Conservation (phyloP, 495 filamentous ascomycete genomes). For the Neurospora sp. region DNA sequence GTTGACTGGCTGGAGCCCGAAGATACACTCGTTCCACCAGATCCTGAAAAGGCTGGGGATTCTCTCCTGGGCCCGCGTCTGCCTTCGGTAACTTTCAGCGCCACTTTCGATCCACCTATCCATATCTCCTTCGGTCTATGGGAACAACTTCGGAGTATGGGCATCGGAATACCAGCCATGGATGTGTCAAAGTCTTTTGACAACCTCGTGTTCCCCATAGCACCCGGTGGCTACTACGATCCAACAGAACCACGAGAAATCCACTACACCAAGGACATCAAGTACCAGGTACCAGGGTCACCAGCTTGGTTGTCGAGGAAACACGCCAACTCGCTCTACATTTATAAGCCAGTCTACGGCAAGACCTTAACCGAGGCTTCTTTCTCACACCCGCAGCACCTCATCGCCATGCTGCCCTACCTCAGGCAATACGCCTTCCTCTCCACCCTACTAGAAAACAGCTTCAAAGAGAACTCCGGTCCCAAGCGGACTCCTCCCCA, state of each 20-base stretch:
- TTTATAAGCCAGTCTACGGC: conserved; percentile 60
- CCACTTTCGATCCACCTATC: conserved; percentile 74
- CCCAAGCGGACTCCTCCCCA: neutral
- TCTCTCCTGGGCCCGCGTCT: conserved; percentile 35
- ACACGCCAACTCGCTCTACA: conserved; percentile 61
- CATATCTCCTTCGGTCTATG: conserved; percentile 60
- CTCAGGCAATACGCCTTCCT: conserved; percentile 69
- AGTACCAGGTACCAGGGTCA: conserved; percentile 24
- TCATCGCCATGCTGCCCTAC: conserved; percentile 64
- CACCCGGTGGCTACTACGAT: conserved; percentile 23
- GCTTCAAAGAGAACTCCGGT: conserved; percentile 31
- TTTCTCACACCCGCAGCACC: conserved; percentile 79
- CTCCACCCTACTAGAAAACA: conserved; percentile 51
- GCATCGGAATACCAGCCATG: conserved; percentile 47
- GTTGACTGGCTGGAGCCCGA: conserved; percentile 62
- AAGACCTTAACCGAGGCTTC: conserved; percentile 59
- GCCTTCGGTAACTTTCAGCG: conserved; percentile 73
- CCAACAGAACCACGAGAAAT: conserved; percentile 31
- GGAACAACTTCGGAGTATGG: conserved; percentile 52
- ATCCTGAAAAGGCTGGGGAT: conserved; percentile 24
- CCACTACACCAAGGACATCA: conserved; percentile 22
- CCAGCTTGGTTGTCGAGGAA: conserved; percentile 33
- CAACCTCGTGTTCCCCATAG: conserved; percentile 49
- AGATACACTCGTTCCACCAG: conserved; percentile 32
- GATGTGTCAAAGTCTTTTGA: conserved; percentile 53